phyloP scores from a whole-genome alignment of 176 grass and related monocot genomes.

The Cenchrus fungigraminus region DNA sequence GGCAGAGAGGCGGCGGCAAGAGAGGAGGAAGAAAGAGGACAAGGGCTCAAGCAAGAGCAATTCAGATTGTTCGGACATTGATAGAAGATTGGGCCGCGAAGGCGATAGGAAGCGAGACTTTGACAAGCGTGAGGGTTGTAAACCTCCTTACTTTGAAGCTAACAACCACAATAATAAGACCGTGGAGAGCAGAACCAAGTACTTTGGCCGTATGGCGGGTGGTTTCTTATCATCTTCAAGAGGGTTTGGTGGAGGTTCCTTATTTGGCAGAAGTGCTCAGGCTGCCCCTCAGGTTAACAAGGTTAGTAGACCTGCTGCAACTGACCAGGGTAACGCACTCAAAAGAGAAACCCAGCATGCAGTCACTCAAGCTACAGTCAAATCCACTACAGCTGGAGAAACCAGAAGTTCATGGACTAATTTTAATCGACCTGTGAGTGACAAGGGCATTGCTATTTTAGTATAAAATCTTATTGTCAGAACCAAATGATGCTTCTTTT shows the following conservation, averaged over 20 bases:
- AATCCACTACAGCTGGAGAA: conserved; percentile 61
- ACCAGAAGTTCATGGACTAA: conserved; percentile 51
- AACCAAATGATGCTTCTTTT: conserved; percentile 31
- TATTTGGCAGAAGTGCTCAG: conserved; percentile 76
- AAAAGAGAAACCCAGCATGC: conserved; percentile 66
- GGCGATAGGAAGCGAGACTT: conserved; percentile 56
- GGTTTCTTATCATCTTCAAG: conserved; percentile 72
- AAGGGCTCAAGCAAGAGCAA: conserved; percentile 89
- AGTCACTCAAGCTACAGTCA: conserved; percentile 35
- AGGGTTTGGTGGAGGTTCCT: conserved; percentile 59
- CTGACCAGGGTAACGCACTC: conserved; percentile 57
- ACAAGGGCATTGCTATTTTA: conserved; percentile 36
- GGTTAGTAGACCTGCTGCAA: conserved; percentile 43
- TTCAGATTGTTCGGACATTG: conserved; percentile 83
- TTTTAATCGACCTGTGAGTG: conserved; percentile 72
- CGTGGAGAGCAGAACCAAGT: conserved; percentile 57
- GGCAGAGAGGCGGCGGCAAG: conserved; percentile 57
- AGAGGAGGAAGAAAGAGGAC: conserved; percentile 88
- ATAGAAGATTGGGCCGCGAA: conserved; percentile 60
- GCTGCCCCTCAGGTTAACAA: conserved; percentile 58
- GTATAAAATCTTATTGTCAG: not conserved
- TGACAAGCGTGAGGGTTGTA: conserved; percentile 59
- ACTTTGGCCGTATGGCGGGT: conserved; percentile 73
- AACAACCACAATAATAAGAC: conserved; percentile 47
- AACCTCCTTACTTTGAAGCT: conserved; percentile 47